Evolutionary conservation across 345 rosid species (phyloP).

Genomic region (Aethionema arabicum): DNA sequence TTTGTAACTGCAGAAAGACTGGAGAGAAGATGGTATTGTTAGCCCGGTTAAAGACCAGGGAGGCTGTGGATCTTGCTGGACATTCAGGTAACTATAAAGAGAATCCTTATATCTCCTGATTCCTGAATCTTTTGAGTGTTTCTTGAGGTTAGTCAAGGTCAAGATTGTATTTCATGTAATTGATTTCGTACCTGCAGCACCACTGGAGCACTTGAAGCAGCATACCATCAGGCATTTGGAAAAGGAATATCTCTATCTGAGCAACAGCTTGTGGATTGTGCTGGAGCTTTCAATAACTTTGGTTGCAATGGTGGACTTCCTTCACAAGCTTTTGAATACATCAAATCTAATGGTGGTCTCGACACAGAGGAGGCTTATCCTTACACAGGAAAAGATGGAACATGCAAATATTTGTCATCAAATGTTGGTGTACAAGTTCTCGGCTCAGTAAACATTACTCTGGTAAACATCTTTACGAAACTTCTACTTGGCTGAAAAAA

Average conservation of each 20-base stretch:
- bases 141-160: neutral
- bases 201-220: constrained; percentile 98
- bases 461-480: constrained; percentile 47
- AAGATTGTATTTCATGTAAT: constrained; percentile 8
- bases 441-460: constrained; percentile 80
- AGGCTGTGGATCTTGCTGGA: constrained; percentile 98
- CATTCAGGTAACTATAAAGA: constrained; percentile 66
- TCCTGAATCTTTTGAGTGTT: neutral
- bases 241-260: constrained; percentile 82
- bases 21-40: constrained; percentile 84
- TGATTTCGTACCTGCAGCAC: constrained; percentile 48
- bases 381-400: constrained; percentile 57
- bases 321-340: constrained; percentile 95
- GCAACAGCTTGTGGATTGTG: constrained; percentile 99
- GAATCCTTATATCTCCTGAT: neutral
- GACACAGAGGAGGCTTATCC: constrained; percentile 93
- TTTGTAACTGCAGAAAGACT: constrained; percentile 67
- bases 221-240: constrained; percentile 89
- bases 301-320: constrained; percentile 97
- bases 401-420: constrained; percentile 75
- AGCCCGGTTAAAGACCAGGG: constrained; percentile 93
- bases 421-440: constrained; percentile 71
- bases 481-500: neutral
- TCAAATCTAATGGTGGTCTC: constrained; percentile 88
- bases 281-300: constrained; percentile 77